A percentile compares a stretch with the other conserved stretches of the same genome.
These are phyloP conservation scores for Arthrobotrys conoides DNA, from an alignment of 2,329 filamentous ascomycete species.

Conservation along the genomic window DNA sequence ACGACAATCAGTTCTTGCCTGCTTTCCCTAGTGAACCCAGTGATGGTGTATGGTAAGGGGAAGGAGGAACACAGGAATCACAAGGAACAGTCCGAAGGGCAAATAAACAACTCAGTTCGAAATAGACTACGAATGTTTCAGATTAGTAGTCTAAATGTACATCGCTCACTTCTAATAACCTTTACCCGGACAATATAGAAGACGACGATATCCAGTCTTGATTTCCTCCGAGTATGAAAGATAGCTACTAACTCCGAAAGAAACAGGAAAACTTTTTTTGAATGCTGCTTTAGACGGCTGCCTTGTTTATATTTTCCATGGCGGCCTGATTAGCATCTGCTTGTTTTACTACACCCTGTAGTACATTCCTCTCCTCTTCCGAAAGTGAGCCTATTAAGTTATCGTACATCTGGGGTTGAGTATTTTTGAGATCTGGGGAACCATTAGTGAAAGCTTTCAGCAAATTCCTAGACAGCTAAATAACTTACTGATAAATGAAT, in stretches of 20 bases:
- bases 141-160: conserved; percentile 20
- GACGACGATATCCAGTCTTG: conserved; percentile 20
- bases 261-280: conserved; percentile 42
- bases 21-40: background rate
- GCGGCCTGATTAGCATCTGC: conserved; percentile 67
- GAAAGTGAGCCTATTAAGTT: conserved; percentile 83
- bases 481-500: conserved; percentile 81
- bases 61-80: background rate
- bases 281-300: conserved; percentile 54
- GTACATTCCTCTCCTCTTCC: conserved; percentile 83
- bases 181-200: conserved; percentile 7
- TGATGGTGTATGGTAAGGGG: background rate
- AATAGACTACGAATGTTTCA: conserved; percentile 4
- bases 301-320: conserved; percentile 70
- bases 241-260: conserved; percentile 10
- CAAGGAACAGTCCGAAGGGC: background rate
- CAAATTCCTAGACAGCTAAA: background rate
- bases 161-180: conserved; percentile 15
- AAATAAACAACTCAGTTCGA: background rate
- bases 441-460: conserved; percentile 64
- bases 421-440: conserved; percentile 82
- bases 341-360: conserved; percentile 82
- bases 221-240: conserved; percentile 21
- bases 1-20: background rate
- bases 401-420: conserved; percentile 89